Evolutionary conservation across 2,329 filamentous ascomycete genomes (phyloP).

Genomic region (Nothopassalora personata): DNA sequence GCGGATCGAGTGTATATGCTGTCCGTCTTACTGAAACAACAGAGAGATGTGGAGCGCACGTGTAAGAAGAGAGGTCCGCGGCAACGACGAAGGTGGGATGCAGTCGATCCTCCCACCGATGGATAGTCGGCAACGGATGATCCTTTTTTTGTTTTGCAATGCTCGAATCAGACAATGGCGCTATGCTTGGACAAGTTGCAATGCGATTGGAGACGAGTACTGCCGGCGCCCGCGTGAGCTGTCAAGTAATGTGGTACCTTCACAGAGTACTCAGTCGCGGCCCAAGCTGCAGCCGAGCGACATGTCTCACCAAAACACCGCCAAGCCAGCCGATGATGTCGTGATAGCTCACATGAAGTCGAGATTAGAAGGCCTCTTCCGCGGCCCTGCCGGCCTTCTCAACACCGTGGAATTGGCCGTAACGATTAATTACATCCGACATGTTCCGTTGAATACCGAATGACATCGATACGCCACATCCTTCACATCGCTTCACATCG

Average conservation of each 20-base stretch:
- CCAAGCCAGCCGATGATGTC: slow-evolving; percentile 4
- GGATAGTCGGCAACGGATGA: background rate
- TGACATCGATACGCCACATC: background rate
- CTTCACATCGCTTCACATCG: background rate
- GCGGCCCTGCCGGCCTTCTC: too few relatives aligned
- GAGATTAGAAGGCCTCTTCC: background rate
- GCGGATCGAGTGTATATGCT: background rate
- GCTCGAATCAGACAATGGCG: background rate
- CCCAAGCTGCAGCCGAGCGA: background rate
- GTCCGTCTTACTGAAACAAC: background rate
- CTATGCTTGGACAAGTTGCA: background rate
- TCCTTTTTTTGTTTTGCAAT: background rate
- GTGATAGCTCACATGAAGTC: background rate
- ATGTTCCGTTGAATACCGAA: background rate
- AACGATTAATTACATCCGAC: background rate
- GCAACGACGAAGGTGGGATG: background rate
- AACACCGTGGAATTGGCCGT: background rate
- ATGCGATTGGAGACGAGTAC: background rate
- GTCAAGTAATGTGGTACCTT: background rate
- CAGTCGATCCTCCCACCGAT: background rate
- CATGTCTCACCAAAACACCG: background rate
- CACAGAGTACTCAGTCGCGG: background rate
- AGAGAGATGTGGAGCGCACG: background rate
- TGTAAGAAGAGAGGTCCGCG: background rate
- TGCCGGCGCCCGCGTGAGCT: background rate